Conservation (phyloP, 345 rosid species). For the Ceriops tagal region DNA sequence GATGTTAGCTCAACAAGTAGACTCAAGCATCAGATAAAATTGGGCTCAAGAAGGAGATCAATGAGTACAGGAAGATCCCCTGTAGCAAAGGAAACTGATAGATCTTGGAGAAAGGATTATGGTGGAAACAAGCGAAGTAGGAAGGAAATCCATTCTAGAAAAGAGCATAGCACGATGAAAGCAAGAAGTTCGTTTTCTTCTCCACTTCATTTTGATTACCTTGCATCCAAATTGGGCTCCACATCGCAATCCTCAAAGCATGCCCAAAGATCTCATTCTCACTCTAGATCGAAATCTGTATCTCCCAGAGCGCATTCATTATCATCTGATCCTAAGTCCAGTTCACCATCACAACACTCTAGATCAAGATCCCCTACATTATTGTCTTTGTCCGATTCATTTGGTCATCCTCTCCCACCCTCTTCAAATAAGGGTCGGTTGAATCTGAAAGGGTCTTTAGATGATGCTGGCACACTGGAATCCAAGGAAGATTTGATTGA, state of each 20-base stretch:
- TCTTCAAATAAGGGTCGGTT: conserved; percentile 25
- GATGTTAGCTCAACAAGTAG: conserved; percentile 12
- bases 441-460: conserved; percentile 20
- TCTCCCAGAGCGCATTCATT: conserved; percentile 22
- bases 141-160: conserved; percentile 22
- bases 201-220: conserved; percentile 18
- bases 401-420: conserved; percentile 23
- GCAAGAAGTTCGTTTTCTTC: conserved; percentile 27
- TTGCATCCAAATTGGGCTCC: conserved; percentile 23
- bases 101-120: conserved; percentile 13
- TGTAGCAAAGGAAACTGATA: conserved; percentile 18
- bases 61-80: conserved; percentile 18
- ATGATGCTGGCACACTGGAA: conserved; percentile 17
- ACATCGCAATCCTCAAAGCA: conserved; percentile 24
- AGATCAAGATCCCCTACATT: conserved; percentile 26
- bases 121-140: conserved; percentile 26
- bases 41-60: conserved; percentile 15
- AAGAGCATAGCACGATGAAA: conserved; percentile 24
- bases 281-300: conserved; percentile 26
- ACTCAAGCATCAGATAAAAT: conserved; percentile 16
- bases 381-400: conserved; percentile 27
- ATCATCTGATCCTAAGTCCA: conserved; percentile 29
- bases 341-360: conserved; percentile 18
- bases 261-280: conserved; percentile 12
- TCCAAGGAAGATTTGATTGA: conserved; percentile 24